Evolutionary conservation across 805 yeast genomes (phyloP).

Genomic region (Candida vartiovaarae): DNA sequence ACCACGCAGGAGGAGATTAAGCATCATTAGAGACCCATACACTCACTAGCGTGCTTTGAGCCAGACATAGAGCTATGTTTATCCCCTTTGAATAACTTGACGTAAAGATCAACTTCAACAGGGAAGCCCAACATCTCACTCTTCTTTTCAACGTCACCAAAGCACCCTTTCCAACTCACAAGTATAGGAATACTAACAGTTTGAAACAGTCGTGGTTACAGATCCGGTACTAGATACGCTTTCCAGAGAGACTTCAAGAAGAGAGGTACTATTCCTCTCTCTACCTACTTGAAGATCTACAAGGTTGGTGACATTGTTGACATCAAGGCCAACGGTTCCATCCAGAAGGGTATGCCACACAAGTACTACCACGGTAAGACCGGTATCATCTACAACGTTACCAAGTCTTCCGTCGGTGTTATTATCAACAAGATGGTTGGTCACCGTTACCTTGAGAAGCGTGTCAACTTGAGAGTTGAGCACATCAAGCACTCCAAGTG

Average conservation of each 20-base stretch:
- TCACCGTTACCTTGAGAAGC: slow-evolving; percentile 98
- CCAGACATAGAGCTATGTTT: too few species aligned
- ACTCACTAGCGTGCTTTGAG: too few species aligned
- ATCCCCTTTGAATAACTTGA: too few species aligned
- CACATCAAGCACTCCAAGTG: slow-evolving; percentile 99
- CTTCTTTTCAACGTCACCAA: too few species aligned
- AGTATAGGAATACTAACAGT: slow-evolving; percentile 5
- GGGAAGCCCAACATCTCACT: too few species aligned
- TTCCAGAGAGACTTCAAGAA: slow-evolving; percentile 98
- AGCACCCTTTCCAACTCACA: too few species aligned
- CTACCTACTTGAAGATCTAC: slow-evolving; percentile 96
- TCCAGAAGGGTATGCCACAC: slow-evolving; percentile 99
- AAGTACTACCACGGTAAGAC: slow-evolving; percentile 99
- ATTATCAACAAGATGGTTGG: slow-evolving; percentile 98
- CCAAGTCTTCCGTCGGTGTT: slow-evolving; percentile 98
- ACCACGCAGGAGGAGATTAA: not conserved
- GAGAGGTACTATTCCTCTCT: slow-evolving; percentile 90
- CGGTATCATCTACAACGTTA: slow-evolving; percentile 97
- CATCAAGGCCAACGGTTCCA: slow-evolving; percentile 98
- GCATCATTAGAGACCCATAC: too few species aligned
- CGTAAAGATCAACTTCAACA: too few species aligned
- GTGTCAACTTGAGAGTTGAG: slow-evolving; percentile 97
- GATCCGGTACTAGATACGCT: slow-evolving; percentile 99
- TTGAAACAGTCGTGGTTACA: slow-evolving; percentile 82
- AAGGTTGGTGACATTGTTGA: slow-evolving; percentile 99